Evolutionary conservation across 2,329 filamentous ascomycete genomes (phyloP), one percentile per base, ranked within the genome.

Genomic region (Coniochaeta pulveracea): DNA sequence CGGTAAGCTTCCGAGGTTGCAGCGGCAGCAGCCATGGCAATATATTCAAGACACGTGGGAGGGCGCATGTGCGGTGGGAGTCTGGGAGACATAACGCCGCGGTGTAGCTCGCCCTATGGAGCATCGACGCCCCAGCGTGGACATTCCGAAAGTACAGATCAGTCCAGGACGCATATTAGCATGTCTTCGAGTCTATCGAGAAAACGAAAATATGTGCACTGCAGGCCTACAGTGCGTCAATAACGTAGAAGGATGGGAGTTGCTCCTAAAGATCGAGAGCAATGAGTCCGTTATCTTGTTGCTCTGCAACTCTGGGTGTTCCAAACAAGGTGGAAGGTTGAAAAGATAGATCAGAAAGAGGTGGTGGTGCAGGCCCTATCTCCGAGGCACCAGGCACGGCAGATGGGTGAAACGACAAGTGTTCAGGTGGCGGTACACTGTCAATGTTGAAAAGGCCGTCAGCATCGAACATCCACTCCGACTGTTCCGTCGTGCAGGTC

Each of bases 181-280:
- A 30, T 6, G n/a, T 30, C 7, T 15, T 27, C 16, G 14, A 4
- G 22, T 16, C 4, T 4, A 21, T 11, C 14, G 8, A n/a, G 10
- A 10, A n/a, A 12, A 27, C 5, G 18, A 4, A 5, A 12, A 11
- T 10, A 32, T 33, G 12, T 34, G 2, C 16, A 27, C 5, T 10
- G 16, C 10, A 12, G 10, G 5, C 41, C 24, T 38, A 51, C 51
- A 55, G 26, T 18, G 50, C 44, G 14, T 48, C 45, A 3, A 53
- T 38, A 1, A 52, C 26, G 5, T 44, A 34, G 9, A 40, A 41
- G 0, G 50, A 41, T 2, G 49, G 52, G 2, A 49, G 41, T 28
- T 49, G 42, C 33, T 56, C 51, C 34, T 47, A 49, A 3, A 51
- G 42, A 2, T 50, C 49, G 7, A 48, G 45, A 19, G 40, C 36